These are phyloP conservation scores for Rhodomyrtus tomentosa DNA, from an alignment of 345 rosid species.

Conservation along the genomic window DNA sequence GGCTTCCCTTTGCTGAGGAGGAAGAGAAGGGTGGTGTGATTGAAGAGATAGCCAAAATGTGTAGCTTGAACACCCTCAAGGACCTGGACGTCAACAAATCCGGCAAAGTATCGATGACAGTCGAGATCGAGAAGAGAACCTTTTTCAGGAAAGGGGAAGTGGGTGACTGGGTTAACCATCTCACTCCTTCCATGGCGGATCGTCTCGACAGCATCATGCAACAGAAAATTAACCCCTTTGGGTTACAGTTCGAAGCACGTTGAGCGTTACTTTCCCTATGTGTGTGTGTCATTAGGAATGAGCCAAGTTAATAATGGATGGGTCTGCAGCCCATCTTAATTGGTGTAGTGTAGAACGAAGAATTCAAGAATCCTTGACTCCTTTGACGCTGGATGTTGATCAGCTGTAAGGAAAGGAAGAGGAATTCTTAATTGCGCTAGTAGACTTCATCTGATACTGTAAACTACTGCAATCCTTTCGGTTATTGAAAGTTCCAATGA, in stretches of 20 bases:
- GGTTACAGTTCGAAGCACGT: not conserved
- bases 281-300: not conserved
- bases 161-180: not conserved
- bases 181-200: rapidly evolving
- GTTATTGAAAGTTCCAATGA: too few relatives aligned
- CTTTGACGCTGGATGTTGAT: too few relatives aligned
- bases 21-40: not conserved
- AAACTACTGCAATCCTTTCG: too few relatives aligned
- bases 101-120: rapidly evolving
- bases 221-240: too few relatives aligned
- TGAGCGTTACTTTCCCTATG: not conserved
- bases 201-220: too few relatives aligned
- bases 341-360: too few relatives aligned
- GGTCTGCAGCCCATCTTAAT: not conserved
- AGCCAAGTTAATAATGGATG: not conserved
- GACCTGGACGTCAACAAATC: not conserved
- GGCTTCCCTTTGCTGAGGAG: not conserved
- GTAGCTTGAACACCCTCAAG: not conserved
- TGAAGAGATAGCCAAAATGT: not conserved
- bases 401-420: too few relatives aligned
- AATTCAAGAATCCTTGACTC: not conserved
- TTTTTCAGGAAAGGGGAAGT: not conserved
- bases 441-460: too few relatives aligned
- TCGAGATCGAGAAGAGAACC: not conserved
- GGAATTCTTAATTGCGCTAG: too few relatives aligned